These are phyloP conservation scores for Podaxis sp. DNA, from an alignment of 768 basidiomycete genomes.

Conservation along the genomic window DNA sequence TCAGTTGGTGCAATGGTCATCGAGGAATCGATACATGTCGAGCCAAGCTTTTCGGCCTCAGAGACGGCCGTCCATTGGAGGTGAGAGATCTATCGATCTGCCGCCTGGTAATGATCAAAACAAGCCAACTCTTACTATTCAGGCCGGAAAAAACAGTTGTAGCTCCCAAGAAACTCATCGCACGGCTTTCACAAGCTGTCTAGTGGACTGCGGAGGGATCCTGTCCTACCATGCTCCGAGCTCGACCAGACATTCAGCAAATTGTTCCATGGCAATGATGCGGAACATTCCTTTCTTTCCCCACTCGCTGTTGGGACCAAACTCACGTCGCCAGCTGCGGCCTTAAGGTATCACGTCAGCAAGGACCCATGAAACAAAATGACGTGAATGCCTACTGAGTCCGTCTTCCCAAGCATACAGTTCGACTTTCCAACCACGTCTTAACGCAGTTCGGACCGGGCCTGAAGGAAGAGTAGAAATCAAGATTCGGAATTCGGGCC, in stretches of 20 bases:
- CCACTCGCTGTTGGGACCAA: constrained; percentile 61
- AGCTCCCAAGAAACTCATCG: neutral
- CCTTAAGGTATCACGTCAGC: constrained; percentile 23
- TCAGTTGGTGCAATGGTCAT: too few relatives aligned
- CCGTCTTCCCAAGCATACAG: constrained; percentile 90
- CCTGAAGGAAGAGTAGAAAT: constrained; percentile 29
- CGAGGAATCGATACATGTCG: too few relatives aligned
- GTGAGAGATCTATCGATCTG: too few relatives aligned
- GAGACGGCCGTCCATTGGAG: too few relatives aligned
- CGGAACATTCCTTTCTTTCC: constrained; percentile 46
- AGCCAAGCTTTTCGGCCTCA: too few relatives aligned
- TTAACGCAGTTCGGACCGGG: constrained; percentile 80
- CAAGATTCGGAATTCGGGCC: neutral
- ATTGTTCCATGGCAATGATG: constrained; percentile 67
- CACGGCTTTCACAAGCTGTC: neutral
- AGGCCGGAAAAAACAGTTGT: too few relatives aligned
- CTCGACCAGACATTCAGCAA: constrained; percentile 59
- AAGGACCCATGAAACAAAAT: neutral
- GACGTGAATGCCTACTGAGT: constrained; percentile 46
- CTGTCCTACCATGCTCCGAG: constrained; percentile 11
- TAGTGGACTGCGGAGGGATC: neutral
- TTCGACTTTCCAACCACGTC: constrained; percentile 93
- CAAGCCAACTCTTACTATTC: too few relatives aligned
- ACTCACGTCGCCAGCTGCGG: constrained; percentile 73
- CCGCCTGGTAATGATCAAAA: too few relatives aligned